Conservation (phyloP, 371 early-diverging fungal species). For the Syncephalis fuscata region DNA sequence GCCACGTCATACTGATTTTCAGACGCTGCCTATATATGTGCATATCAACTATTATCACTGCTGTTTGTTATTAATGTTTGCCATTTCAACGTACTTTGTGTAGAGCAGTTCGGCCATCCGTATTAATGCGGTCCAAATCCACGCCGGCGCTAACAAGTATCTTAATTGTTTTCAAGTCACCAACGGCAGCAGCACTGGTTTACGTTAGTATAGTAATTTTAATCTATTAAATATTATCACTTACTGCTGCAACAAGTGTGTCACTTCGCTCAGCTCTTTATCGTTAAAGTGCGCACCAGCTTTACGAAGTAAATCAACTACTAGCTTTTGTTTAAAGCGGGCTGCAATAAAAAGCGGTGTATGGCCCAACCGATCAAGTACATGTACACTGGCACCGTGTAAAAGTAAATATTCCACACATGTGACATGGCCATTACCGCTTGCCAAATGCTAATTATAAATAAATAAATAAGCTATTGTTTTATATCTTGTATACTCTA, state of each 20-base stretch:
- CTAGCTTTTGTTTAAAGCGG: conserved; percentile 29
- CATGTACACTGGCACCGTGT: conserved; percentile 85
- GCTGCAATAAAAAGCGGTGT: conserved; percentile 81
- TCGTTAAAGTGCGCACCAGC: conserved; percentile 87
- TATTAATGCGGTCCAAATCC: conserved; percentile 25
- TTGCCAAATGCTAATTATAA: conserved; percentile 72
- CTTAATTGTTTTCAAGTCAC: conserved; percentile 27
- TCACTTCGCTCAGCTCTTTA: conserved; percentile 49
- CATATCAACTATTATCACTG: too few relatives aligned
- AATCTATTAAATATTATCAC: background rate
- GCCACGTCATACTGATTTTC: conserved; percentile 22
- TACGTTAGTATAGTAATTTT: too few relatives aligned
- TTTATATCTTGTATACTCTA: too few relatives aligned
- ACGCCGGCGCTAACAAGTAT: conserved; percentile 34
- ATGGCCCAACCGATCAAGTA: conserved; percentile 75
- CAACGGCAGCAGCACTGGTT: conserved; percentile 27
- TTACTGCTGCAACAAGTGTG: conserved; percentile 4
- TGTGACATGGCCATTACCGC: conserved; percentile 50
- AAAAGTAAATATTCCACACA: conserved; percentile 56
- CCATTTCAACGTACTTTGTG: conserved; percentile 27
- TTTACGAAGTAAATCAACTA: conserved; percentile 42
- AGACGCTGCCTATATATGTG: conserved; percentile 26
- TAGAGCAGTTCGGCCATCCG: conserved; percentile 37
- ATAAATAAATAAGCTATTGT: too few relatives aligned
- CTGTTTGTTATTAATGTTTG: too few relatives aligned